These are phyloP conservation scores for Backusella parvicylindrica DNA, from an alignment of 192 early-diverging fungal species.

Conservation along the genomic window DNA sequence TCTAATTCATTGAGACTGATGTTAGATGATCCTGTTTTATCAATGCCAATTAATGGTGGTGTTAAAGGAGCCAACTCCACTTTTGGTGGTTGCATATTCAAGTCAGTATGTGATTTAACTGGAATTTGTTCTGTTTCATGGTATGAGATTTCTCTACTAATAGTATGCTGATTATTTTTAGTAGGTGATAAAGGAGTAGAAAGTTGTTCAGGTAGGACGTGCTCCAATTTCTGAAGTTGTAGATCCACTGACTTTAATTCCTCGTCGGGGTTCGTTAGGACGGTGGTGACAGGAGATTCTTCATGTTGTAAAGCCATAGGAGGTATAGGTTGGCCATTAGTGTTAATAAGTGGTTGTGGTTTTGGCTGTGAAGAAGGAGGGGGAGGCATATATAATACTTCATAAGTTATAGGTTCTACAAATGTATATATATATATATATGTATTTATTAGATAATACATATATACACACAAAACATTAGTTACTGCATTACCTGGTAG, in stretches of 20 bases:
- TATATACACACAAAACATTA: not conserved
- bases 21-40: not conserved
- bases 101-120: not conserved
- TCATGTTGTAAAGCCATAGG: not conserved
- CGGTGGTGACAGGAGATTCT: not conserved
- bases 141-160: not conserved
- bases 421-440: not conserved
- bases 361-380: not conserved
- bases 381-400: not conserved
- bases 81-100: not conserved
- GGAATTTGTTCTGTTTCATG: not conserved
- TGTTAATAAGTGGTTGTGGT: not conserved
- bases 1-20: not conserved
- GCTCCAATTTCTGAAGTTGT: constrained; percentile 8
- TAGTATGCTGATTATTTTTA: not conserved
- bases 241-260: constrained; percentile 17
- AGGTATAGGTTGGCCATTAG: not conserved
- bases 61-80: not conserved
- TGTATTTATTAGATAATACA: not conserved
- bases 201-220: not conserved
- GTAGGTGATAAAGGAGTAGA: not conserved
- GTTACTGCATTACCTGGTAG: constrained; percentile 31
- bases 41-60: not conserved
- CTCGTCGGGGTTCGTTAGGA: constrained; percentile 14
- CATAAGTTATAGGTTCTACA: not conserved